Base-by-base conservation (phyloP, 768 basidiomycete species). In the Crepidotus variabilis region DNA sequence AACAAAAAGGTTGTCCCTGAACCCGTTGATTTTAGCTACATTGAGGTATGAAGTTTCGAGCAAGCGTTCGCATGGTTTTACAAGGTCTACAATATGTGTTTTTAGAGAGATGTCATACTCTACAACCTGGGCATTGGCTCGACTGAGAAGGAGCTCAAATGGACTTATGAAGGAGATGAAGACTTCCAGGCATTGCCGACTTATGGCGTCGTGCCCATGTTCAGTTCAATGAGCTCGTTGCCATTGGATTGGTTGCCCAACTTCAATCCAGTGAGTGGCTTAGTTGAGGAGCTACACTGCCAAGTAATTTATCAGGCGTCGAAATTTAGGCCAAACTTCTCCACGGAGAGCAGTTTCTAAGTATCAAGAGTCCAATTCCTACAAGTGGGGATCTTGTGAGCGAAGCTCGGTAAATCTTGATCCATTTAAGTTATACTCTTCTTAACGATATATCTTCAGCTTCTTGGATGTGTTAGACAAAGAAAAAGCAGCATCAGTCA, bases 51-150 rank as follows among this genome's bases (percentile, higher is more conserved):
- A 28, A 22, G 14, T 22, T 28, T 13, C 1, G 14, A 28, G 16
- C 62, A 47, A 59, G 48, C 45, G 47, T 22, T 5, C 20, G 14
- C 23, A 36, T 35, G 5, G 24, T 48, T 32, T 45, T 23, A 21
- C 34, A n/a, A n/a, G n/a, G n/a, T n/a, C 23, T 52, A 21, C 24
- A 13, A 45, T 43, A 13, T 48, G 50, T 54, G 14, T 16, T 34
- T 35, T 18, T 28, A 82, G 76, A 82, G 90, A 24, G 94, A 98
- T 67, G 84, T 98, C 35, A 89, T 97, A 60, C 76, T 98, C 9
- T 99, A 98, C 76, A 98, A 98, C 72, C 78, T 98, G 34, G 95
- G 96, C 35, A 73, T 98, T 56, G 97, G 97, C 10, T 97, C 95
- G 21, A 95, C 88, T 1, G 94, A 89, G 73, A 84, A 90, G 64